A percentile compares a stretch with the other conserved stretches of the same genome.
Evolutionary conservation across 371 early-diverging fungal species (phyloP).

Genomic region (Capillidium heterosporum): DNA sequence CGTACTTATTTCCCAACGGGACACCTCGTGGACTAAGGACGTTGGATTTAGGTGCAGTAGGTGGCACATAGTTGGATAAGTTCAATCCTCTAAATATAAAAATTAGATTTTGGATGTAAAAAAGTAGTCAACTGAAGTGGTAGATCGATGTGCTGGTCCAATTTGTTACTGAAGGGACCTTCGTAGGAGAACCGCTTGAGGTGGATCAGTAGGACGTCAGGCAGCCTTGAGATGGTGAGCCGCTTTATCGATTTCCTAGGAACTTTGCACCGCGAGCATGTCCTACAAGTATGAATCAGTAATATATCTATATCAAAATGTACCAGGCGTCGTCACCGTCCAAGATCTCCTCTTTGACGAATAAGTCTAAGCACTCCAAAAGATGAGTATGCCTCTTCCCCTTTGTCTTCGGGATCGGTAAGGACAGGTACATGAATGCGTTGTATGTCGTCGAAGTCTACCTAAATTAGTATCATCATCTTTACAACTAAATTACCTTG

Average conservation of each 20-base stretch:
- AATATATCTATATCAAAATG: background rate
- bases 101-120: conserved; percentile 18
- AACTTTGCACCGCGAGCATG: conserved; percentile 70
- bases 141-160: conserved; percentile 72
- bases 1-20: conserved; percentile 25
- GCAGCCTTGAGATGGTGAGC: conserved; percentile 58
- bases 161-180: conserved; percentile 82
- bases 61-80: conserved; percentile 6
- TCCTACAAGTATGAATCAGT: conserved; percentile 12
- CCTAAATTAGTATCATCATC: conserved; percentile 11
- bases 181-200: conserved; percentile 85
- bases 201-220: conserved; percentile 75
- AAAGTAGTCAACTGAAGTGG: conserved; percentile 35
- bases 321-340: conserved; percentile 80
- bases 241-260: conserved; percentile 54
- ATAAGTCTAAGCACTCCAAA: conserved; percentile 66
- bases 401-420: conserved; percentile 62
- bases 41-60: conserved; percentile 3
- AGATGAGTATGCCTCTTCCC: conserved; percentile 21
- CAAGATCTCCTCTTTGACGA: conserved; percentile 63
- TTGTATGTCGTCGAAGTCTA: conserved; percentile 79
- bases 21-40: conserved; percentile 1
- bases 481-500: conserved; percentile 19
- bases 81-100: conserved; percentile 10
- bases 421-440: conserved; percentile 76